Evolutionary conservation across 2,329 filamentous ascomycete genomes (phyloP).

Genomic region (Epichloe sibirici): DNA sequence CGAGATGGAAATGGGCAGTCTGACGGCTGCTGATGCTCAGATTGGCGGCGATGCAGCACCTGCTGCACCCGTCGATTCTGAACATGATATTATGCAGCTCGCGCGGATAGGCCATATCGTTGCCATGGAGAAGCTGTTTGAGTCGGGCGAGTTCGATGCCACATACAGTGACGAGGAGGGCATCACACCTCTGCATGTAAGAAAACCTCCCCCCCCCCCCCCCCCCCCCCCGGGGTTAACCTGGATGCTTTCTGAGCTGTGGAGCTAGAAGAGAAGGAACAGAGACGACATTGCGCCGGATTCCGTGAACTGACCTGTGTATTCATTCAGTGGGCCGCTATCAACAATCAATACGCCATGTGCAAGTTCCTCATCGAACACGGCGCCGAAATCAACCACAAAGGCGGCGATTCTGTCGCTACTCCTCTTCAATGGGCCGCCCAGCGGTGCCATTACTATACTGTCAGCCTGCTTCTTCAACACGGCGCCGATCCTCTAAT

Average conservation of each 20-base stretch:
- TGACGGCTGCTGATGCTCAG: conserved; percentile 27
- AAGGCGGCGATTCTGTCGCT: conserved; percentile 88
- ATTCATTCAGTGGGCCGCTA: conserved; percentile 80
- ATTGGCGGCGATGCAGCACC: not conserved
- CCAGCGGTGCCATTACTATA: conserved; percentile 92
- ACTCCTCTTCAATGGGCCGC: conserved; percentile 96
- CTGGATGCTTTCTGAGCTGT: not conserved
- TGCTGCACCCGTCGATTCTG: conserved; percentile 10
- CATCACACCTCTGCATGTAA: conserved; percentile 89
- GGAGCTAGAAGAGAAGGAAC: not conserved
- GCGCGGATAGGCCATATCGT: conserved; percentile 77
- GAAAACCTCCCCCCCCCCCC: conserved; percentile 15
- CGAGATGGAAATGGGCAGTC: conserved; percentile 42
- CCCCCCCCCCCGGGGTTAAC: not conserved
- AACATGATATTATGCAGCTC: conserved; percentile 91
- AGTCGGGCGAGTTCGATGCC: conserved; percentile 67
- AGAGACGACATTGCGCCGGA: not conserved
- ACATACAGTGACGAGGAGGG: conserved; percentile 81
- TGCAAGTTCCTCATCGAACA: conserved; percentile 83
- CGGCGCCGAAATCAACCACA: conserved; percentile 85
- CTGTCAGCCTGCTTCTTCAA: conserved; percentile 82
- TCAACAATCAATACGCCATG: conserved; percentile 96
- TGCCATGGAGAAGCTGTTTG: conserved; percentile 82
- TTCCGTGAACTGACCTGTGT: not conserved
- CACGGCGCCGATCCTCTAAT: conserved; percentile 87